Evolutionary conservation across 768 basidiomycete species (phyloP), one percentile per base, ranked within the genome.

Genomic region (Pisolithus orientalis): DNA sequence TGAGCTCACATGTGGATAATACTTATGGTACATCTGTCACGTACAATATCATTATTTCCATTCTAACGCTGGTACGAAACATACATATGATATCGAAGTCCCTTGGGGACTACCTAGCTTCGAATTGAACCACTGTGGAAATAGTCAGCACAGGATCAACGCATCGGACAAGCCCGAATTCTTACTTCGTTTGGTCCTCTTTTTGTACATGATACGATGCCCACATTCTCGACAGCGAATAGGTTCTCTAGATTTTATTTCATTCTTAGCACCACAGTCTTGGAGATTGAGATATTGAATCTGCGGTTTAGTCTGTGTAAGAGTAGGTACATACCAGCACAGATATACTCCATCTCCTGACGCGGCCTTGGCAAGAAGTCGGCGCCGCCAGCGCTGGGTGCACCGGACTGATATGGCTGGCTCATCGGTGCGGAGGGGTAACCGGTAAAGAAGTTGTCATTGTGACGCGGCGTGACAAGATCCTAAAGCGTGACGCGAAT

Each of bases 121-220:
- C 66, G 39, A 67, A 67, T 46, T 67, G 66, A 16, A 67, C 68
- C 66, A 70, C 68, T 68, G 48, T n/a, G 6, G 4, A 17, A 27
- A 44, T 8, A 17, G 5, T 59, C 51, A 56, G 45, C 39, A 5
- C 40, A 27, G 24, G 32, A 48, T 10, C 21, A 13, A 32, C 5
- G 28, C 2, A 39, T 14, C 21, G n/a, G 17, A 16, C 14, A 25
- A 17, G 7, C 10, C 16, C 11, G 21, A 21, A 21, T 17, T 74
- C 93, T 66, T 61, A 97, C 95, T 94, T 77, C 92, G 77, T 64
- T 80, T 90, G 24, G 94, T 95, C 62, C 95, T 76, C 70, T 94
- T 96, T 73, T 98, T 98, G 72, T 96, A 97, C 91, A 98, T 94
- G 67, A 98, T 95, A 49, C 95, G 84, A 70, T 97, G 95, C 3